Evolutionary conservation across 495 filamentous ascomycete species (phyloP), one percentile per base, ranked within the genome.

Genomic region (Hypomontagnella monticulosa): DNA sequence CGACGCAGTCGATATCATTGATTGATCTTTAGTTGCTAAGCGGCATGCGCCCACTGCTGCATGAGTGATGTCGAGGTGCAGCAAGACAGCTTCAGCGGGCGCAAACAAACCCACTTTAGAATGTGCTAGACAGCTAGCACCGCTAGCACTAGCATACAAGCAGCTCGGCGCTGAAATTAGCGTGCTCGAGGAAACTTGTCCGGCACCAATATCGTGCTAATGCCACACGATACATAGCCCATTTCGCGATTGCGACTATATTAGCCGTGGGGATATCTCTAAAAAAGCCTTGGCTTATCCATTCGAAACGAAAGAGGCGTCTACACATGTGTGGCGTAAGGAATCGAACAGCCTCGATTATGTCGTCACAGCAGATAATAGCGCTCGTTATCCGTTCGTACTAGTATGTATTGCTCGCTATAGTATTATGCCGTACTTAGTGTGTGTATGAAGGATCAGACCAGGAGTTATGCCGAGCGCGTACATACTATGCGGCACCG

Each of bases 11-110:
- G 32, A 18, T 20, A 36, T 19, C n/a, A n/a, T n/a, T n/a, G n/a
- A n/a, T n/a, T n/a, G n/a, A 18, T 14, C 11, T 23, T 52, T 52
- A 37, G 32, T 27, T n/a, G 30, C 55, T 37, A 32, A 27, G 11
- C 18, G 18, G 18, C n/a, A 38, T 37, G 41, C 34, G 14, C 27
- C 44, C 48, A 33, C 51, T 48, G 42, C 64, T 69, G 66, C 61
- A 65, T 10, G 18, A 46, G 42, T 66, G 67, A 70, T 70, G 67
- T 66, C 61, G 62, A 70, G 62, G 10, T 66, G 67, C 61, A 70
- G 44, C 49, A 69, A 30, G 47, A 62, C 54, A 56, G 65, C 49
- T 68, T 67, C 52, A 57, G 46, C 20, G 54, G 54, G 34, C 56
- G 43, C 34, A 51, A 54, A 60, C 63, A 30, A 50, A 57, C 48